Evolutionary conservation across 495 filamentous ascomycete species (phyloP).

Genomic region (Aspergillus diversus): DNA sequence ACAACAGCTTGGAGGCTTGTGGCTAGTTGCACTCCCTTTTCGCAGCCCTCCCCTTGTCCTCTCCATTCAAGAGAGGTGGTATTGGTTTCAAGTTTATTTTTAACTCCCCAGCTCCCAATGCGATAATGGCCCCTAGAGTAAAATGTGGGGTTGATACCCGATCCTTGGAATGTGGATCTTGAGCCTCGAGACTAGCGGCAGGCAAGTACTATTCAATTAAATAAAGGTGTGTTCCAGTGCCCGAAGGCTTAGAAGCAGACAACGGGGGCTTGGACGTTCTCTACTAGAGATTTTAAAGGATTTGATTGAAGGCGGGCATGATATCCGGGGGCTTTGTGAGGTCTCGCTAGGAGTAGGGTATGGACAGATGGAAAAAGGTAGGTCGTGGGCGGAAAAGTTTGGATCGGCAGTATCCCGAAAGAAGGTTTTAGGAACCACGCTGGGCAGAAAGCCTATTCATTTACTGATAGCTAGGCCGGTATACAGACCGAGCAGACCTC

Average conservation of each 20-base stretch:
- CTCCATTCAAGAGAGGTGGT: constrained; percentile 78
- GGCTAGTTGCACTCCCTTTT: constrained; percentile 68
- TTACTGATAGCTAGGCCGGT: too few relatives aligned
- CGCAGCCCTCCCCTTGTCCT: constrained; percentile 72
- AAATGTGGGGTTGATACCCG: constrained; percentile 81
- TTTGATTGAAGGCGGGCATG: constrained; percentile 95
- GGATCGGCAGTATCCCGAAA: constrained; percentile 70
- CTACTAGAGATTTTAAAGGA: constrained; percentile 94
- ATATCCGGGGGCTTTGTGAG: constrained; percentile 88
- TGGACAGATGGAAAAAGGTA: constrained; percentile 83
- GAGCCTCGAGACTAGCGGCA: constrained; percentile 78
- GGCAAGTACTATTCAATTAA: constrained; percentile 89
- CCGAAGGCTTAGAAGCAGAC: constrained; percentile 97
- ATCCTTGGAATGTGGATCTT: constrained; percentile 91
- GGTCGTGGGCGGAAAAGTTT: constrained; percentile 71
- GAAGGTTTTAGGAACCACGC: constrained; percentile 65
- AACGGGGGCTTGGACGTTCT: constrained; percentile 99
- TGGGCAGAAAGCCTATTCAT: too few relatives aligned
- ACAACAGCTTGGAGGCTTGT: constrained; percentile 83
- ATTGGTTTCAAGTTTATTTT: constrained; percentile 86
- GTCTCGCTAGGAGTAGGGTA: constrained; percentile 81
- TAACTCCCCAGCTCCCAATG: constrained; percentile 83
- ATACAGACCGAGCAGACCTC: too few relatives aligned
- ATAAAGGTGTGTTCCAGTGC: constrained; percentile 94
- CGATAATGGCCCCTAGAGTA: constrained; percentile 85